Conservation (phyloP, 106 monocot species). For the Allium cepa region DNA sequence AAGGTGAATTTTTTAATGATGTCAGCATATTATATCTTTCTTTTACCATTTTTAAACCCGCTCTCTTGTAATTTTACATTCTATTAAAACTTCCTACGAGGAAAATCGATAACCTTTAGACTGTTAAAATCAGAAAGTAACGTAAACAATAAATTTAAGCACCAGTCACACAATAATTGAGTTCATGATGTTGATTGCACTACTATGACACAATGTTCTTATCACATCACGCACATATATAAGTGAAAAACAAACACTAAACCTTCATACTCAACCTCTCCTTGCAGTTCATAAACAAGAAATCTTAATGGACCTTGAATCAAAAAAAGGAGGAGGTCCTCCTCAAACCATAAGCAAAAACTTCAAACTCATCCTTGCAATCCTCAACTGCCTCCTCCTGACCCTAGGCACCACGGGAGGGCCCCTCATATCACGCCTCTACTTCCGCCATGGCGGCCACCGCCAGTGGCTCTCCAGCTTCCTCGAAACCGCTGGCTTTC, state of each 20-base stretch:
- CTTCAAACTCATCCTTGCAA: constrained; percentile 15
- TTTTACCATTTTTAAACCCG: too few species aligned
- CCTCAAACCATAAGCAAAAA: neutral
- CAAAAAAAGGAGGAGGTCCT: neutral
- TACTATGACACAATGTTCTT: too few species aligned
- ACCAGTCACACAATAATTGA: too few species aligned
- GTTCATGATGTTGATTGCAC: too few species aligned
- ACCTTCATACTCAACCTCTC: neutral
- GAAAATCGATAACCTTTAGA: too few species aligned
- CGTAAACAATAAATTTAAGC: too few species aligned
- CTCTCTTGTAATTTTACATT: too few species aligned
- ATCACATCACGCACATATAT: too few species aligned
- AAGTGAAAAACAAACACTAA: neutral
- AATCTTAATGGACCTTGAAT: neutral
- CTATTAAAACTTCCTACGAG: too few species aligned
- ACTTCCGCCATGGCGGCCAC: constrained; percentile 61
- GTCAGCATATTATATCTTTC: too few species aligned
- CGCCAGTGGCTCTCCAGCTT: constrained; percentile 57
- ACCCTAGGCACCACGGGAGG: constrained; percentile 35
- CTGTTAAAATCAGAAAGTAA: too few species aligned
- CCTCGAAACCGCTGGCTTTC: constrained; percentile 28
- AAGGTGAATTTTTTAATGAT: too few species aligned
- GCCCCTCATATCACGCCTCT: constrained; percentile 53
- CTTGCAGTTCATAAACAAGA: neutral
- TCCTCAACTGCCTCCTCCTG: constrained; percentile 18